Conservation (phyloP, 1,139 yeast genomes). For the Candida neerlandica region DNA sequence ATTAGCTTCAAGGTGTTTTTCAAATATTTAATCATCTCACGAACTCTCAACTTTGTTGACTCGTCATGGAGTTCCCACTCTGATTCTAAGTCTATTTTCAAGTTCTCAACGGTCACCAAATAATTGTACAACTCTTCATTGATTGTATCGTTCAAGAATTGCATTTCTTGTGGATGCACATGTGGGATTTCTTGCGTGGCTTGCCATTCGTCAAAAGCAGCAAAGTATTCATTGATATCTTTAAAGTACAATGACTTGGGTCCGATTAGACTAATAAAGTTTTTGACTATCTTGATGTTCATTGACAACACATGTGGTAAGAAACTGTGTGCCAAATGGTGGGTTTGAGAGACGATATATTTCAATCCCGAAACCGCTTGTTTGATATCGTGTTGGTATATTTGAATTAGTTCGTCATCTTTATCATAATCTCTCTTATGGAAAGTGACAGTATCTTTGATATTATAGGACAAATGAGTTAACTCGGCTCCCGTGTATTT, state of each 20-base stretch:
- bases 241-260: slow-evolving; percentile 44
- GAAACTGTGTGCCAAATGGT: slow-evolving; percentile 31
- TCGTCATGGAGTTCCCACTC: slow-evolving; percentile 36
- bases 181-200: slow-evolving; percentile 34
- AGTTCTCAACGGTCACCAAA: slow-evolving; percentile 28
- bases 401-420: slow-evolving; percentile 47
- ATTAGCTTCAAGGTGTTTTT: slow-evolving; percentile 42
- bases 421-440: slow-evolving; percentile 26
- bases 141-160: slow-evolving; percentile 31
- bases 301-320: slow-evolving; percentile 41
- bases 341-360: slow-evolving; percentile 39
- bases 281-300: slow-evolving; percentile 33
- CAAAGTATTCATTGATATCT: slow-evolving; percentile 44
- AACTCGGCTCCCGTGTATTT: slow-evolving; percentile 15
- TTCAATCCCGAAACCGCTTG: slow-evolving; percentile 46
- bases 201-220: slow-evolving; percentile 35
- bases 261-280: slow-evolving; percentile 39
- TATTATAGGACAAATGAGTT: slow-evolving; percentile 13
- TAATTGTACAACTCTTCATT: slow-evolving; percentile 35
- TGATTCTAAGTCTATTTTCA: slow-evolving; percentile 33
- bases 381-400: slow-evolving; percentile 48
- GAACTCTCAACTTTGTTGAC: slow-evolving; percentile 33
- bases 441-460: slow-evolving; percentile 20
- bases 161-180: slow-evolving; percentile 45
- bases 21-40: slow-evolving; percentile 43